These are phyloP conservation scores for Hirsutella thompsonii DNA, from an alignment of 2,329 filamentous ascomycete genomes.

Conservation along the genomic window DNA sequence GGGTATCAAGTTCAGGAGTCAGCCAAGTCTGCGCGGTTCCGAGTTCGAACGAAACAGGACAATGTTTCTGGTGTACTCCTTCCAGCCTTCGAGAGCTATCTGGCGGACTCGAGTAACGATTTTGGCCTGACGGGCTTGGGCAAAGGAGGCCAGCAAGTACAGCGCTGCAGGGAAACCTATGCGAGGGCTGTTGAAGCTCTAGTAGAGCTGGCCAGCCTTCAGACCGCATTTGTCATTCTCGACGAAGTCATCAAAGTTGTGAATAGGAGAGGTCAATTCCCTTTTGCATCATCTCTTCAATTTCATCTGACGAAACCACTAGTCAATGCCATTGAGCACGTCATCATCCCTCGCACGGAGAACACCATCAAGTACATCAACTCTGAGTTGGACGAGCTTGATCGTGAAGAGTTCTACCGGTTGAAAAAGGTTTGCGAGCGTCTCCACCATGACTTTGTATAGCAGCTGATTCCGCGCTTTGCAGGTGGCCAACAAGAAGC, in stretches of 20 bases:
- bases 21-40: constrained; percentile 82
- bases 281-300: constrained; percentile 9
- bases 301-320: constrained; percentile 4
- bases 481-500: constrained; percentile 70
- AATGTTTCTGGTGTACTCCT: constrained; percentile 96
- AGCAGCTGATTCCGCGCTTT: no score
- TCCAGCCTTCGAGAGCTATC: constrained; percentile 85
- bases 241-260: constrained; percentile 99
- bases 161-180: constrained; percentile 91
- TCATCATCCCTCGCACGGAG: constrained; percentile 95
- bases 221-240: constrained; percentile 94
- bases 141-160: constrained; percentile 94
- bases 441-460: not conserved
- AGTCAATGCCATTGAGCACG: constrained; percentile 94
- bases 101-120: constrained; percentile 81
- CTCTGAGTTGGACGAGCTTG: constrained; percentile 92
- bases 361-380: constrained; percentile 99
- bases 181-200: constrained; percentile 89
- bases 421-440: constrained; percentile 58
- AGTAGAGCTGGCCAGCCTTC: constrained; percentile 86
- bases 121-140: constrained; percentile 92
- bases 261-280: constrained; percentile 67
- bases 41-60: constrained; percentile 89
- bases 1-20: constrained; percentile 96
- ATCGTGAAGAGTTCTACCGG: constrained; percentile 95